Base-by-base conservation (phyloP, 2,329 filamentous ascomycete species). In the Pleoardoris graminearum region DNA sequence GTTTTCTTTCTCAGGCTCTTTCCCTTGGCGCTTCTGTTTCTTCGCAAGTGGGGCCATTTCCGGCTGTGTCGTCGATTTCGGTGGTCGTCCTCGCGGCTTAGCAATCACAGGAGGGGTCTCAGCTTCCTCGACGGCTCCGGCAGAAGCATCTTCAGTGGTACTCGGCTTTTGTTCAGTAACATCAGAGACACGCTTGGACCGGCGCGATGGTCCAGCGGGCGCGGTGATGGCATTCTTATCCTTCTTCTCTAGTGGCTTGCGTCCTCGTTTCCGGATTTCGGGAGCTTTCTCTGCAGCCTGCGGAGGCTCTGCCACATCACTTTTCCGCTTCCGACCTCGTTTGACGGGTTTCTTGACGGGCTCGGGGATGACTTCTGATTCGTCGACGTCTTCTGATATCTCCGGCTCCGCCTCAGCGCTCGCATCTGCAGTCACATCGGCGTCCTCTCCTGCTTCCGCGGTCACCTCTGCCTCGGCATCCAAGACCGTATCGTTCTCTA, bases 251-350 rank as follows among this genome's bases (percentile, higher is more conserved):
- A 36, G 43, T 36, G 43, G 43, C 11, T 46, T 46, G 14, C 30
- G 43, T 25, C 43, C 43, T 46, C 61, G 57, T 49, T 64, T 69
- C 14, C 59, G 60, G 22, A 57, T 29, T 36, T 62, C 59, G 16
- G 51, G 39, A 32, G 60, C 23, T 7, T 43, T 50, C 37, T 61
- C 58, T 7, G 62, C 63, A 32, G 59, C 58, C 5, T 54, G 51
- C n/a, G 56, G 38, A 7, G 51, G 36, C 17, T 66, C 61, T 10
- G 63, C 35, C 3, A 51, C 59, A 42, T 67, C 59, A 46, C 65
- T 67, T 54, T 67, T 71, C 16, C 66, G 59, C 57, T 67, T 72
- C 48, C 63, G 62, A 22, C 65, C 62, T 33, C 60, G 61, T 45
- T 66, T 69, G 7, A 48, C 58, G 19, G 62, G 59, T 33, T 65